Conservation (phyloP, 371 early-diverging fungal species). For the Coemansia sp. region DNA sequence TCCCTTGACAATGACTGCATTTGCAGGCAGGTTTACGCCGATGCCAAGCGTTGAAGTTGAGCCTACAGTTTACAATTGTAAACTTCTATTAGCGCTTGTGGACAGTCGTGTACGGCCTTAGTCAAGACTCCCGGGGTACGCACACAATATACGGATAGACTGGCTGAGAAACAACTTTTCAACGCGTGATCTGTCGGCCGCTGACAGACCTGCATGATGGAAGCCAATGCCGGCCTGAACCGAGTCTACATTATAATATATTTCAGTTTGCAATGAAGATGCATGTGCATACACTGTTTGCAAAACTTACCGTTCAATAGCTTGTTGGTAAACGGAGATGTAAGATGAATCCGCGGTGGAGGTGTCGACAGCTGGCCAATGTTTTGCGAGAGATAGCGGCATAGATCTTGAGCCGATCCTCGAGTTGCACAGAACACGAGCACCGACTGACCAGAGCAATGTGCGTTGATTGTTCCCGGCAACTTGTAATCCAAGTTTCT, state of each 20-base stretch:
- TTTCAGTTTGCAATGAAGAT: neutral
- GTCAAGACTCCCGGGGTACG: conserved; percentile 8
- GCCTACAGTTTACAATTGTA: conserved; percentile 7
- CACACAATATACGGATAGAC: conserved; percentile 59
- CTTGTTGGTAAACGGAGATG: conserved; percentile 25
- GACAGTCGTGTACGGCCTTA: neutral
- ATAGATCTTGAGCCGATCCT: conserved; percentile 32
- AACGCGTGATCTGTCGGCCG: conserved; percentile 55
- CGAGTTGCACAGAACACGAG: conserved; percentile 38
- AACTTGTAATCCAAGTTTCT: conserved; percentile 35
- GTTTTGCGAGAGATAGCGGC: conserved; percentile 20
- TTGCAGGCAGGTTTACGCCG: conserved; percentile 97
- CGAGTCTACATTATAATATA: conserved; percentile 13
- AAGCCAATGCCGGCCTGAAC: conserved; percentile 58
- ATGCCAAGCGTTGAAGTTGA: conserved; percentile 95
- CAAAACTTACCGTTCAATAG: conserved; percentile 21
- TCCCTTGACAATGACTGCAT: conserved; percentile 95
- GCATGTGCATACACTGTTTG: neutral
- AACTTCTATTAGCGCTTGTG: too few species aligned
- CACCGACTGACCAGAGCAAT: conserved; percentile 14
- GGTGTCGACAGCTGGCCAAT: conserved; percentile 4
- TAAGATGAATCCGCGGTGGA: conserved; percentile 17
- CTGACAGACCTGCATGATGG: conserved; percentile 63
- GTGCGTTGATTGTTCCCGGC: conserved; percentile 24
- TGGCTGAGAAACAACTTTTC: conserved; percentile 59